A percentile compares a stretch with the other conserved stretches of the same genome.
Evolutionary conservation across 495 filamentous ascomycete genomes (phyloP).

Genomic region (Xylaria cubensis): DNA sequence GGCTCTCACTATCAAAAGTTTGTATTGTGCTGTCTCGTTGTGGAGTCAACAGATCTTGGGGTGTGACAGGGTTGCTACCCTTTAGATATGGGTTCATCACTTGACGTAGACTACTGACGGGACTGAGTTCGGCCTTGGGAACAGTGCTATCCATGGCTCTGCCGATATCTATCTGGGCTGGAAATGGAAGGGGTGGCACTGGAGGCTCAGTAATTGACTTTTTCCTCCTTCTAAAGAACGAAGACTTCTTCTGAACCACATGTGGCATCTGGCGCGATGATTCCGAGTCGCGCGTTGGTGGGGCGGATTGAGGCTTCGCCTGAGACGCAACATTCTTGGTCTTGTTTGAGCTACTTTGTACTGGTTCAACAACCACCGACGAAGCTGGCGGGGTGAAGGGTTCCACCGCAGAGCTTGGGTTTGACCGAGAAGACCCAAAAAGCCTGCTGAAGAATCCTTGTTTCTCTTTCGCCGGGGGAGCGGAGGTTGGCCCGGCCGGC

Average conservation of each 20-base stretch:
- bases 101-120: conserved; percentile 85
- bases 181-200: conserved; percentile 42
- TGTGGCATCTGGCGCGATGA: conserved; percentile 47
- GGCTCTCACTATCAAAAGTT: conserved; percentile 31
- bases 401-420: conserved; percentile 19
- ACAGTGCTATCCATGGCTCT: conserved; percentile 39
- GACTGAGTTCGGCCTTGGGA: conserved; percentile 59
- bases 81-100: conserved; percentile 89
- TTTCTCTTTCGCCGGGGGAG: conserved; percentile 64
- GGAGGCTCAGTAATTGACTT: conserved; percentile 71
- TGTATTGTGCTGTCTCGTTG: conserved; percentile 32
- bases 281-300: conserved; percentile 54
- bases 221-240: conserved; percentile 93
- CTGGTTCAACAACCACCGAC: conserved; percentile 27
- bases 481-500: conserved; percentile 37
- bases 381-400: conserved; percentile 29
- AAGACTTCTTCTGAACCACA: conserved; percentile 86
- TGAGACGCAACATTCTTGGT: conserved; percentile 38
- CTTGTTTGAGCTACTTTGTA: conserved; percentile 26
- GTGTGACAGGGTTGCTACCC: conserved; percentile 29
- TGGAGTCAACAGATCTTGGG: conserved; percentile 24
- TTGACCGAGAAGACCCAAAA: conserved; percentile 68
- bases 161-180: conserved; percentile 39
- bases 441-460: conserved; percentile 93
- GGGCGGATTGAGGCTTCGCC: conserved; percentile 50